Conservation (phyloP, 176 grass and related monocot species). For the Bonia amplexicaulis region DNA sequence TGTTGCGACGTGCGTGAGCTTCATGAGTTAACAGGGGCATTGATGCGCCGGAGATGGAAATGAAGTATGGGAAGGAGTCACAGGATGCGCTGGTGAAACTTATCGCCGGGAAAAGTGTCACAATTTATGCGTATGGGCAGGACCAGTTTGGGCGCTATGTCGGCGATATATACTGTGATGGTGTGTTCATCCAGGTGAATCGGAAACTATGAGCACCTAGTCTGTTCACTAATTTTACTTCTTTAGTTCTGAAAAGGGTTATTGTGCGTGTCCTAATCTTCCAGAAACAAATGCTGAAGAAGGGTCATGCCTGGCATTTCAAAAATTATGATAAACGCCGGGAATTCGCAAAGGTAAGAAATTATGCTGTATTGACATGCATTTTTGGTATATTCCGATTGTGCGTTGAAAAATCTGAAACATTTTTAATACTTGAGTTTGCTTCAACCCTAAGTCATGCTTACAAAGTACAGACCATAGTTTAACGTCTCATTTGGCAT, state of each 20-base stretch:
- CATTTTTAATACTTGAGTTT: not conserved
- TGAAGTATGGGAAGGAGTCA: conserved; percentile 48
- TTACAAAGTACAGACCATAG: not conserved
- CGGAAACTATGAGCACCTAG: not conserved
- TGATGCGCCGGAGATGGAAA: conserved; percentile 53
- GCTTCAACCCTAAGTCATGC: not conserved
- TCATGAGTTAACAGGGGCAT: conserved; percentile 42
- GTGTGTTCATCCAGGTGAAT: conserved; percentile 55
- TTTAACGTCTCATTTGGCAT: not conserved
- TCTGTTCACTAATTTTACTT: not conserved
- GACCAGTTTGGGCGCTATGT: conserved; percentile 42
- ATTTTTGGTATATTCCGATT: not conserved
- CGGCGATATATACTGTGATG: conserved; percentile 43
- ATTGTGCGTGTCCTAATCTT: not conserved
- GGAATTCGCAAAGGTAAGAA: conserved; percentile 28
- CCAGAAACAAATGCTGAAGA: conserved; percentile 25
- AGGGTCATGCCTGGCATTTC: conserved; percentile 26
- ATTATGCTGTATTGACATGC: not conserved
- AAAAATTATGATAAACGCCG: conserved; percentile 17
- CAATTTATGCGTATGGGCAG: conserved; percentile 31
- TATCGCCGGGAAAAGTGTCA: conserved; percentile 27
- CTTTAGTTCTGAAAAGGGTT: not conserved
- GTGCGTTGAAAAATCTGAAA: not conserved
- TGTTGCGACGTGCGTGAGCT: not conserved
- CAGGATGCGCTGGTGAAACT: conserved; percentile 44